Conservation (phyloP, 257 asterid genomes). For the Gentiana dahurica region DNA sequence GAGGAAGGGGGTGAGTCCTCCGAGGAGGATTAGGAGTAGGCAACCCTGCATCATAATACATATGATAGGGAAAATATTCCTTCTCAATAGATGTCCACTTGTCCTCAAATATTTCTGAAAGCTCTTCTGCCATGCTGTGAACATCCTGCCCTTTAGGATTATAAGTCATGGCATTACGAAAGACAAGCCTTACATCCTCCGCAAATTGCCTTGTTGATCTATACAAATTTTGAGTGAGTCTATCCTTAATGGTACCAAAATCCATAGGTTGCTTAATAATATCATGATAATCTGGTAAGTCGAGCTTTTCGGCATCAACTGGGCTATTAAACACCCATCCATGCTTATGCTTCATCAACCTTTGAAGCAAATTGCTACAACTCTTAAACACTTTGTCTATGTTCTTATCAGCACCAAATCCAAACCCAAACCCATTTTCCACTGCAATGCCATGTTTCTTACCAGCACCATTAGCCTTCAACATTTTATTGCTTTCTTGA, state of each 20-base stretch:
- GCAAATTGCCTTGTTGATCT: conserved; percentile 67
- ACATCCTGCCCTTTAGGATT: conserved; percentile 93
- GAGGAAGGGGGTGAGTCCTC: conserved; percentile 29
- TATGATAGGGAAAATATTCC: conserved; percentile 47
- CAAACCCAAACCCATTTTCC: conserved; percentile 27
- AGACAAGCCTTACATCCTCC: conserved; percentile 84
- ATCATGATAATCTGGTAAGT: conserved; percentile 67
- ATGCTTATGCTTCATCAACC: conserved; percentile 79
- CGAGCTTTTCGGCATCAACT: conserved; percentile 54
- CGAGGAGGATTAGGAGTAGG: conserved; percentile 49
- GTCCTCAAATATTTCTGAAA: conserved; percentile 65
- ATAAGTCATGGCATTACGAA: conserved; percentile 84
- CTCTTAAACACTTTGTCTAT: conserved; percentile 42
- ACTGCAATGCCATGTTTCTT: conserved; percentile 36
- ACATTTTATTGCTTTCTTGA: conserved; percentile 59
- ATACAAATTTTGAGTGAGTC: conserved; percentile 57
- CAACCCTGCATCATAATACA: conserved; percentile 52
- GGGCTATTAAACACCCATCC: conserved; percentile 91
- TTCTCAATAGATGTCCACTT: conserved; percentile 68
- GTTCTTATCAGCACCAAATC: conserved; percentile 43
- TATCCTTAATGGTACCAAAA: conserved; percentile 70
- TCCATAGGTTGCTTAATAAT: conserved; percentile 86
- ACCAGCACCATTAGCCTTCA: conserved; percentile 48
- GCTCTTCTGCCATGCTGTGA: conserved; percentile 72
- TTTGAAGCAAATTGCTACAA: conserved; percentile 65